Base-by-base conservation (phyloP, 2,329 filamentous ascomycete genomes). In the Ophiocordyceps robertsii region DNA sequence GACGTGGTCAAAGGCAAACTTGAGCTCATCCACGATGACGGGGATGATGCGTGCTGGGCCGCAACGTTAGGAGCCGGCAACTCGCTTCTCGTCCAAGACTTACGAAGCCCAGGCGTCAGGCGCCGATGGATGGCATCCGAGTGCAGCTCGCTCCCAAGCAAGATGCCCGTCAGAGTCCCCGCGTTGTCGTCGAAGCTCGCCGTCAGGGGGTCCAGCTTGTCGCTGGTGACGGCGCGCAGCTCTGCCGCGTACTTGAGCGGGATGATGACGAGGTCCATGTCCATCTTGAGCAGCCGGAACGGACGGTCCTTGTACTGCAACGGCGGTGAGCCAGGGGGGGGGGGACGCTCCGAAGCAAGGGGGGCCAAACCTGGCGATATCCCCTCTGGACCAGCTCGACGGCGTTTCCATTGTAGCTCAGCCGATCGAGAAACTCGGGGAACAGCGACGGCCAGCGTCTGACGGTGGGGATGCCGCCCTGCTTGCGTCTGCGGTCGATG, bases 181-280 rank as follows among this genome's bases (percentile, higher is more conserved):
- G 44, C 46, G 29, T 48, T 48, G 27, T 48, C 46, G 10, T 46
- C 44, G n/a, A 48, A 48, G 39, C 44, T 46, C n/a, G 46, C 46
- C 12, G 44, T 48, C 16, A 48, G 37, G 14, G 46, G 39, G 16
- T 48, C 46, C 1, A 48, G 41, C 30, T 46, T 46, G 43, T 48
- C 46, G 33, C 43, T 48, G 8, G 44, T 48, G 10, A 48, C 29
- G 12, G 43, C 37, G 6, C 46, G 40, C 12, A 48, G 24, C 29
- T 48, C 46, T 9, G 29, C 19, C 4, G 46, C 44, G n/a, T 48
- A 46, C 27, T 44, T 43, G 9, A 48, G 35, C 2, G 46, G 46
- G 36, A 48, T 42, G 12, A 48, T 37, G 29, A 46, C 36, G 9
- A 48, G 37, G 27, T 48, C 46, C 46, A 48, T 48, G 30, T 48